phyloP scores from a whole-genome alignment of 2,329 filamentous ascomycete genomes.

The Monilinia polystroma region DNA sequence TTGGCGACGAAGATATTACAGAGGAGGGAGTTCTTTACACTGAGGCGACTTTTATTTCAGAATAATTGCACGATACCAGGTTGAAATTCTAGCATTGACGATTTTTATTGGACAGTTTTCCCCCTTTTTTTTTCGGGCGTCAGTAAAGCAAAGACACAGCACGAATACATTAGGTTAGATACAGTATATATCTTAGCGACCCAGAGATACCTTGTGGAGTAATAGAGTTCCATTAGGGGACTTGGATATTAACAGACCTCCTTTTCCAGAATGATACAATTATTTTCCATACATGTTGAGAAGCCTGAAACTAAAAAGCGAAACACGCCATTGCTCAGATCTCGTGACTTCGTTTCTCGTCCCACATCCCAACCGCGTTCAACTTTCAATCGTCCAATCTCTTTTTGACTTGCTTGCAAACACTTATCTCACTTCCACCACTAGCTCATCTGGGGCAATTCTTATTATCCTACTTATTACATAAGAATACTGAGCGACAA shows the following conservation, averaged over 20 bases:
- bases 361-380: constrained; percentile 1
- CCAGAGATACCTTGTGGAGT: constrained; percentile 2
- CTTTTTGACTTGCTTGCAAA: not conserved
- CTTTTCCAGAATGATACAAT: not conserved
- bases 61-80: constrained; percentile 27
- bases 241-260: not conserved
- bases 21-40: constrained; percentile 80
- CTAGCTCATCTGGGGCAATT: not conserved
- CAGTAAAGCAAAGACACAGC: constrained; percentile 31
- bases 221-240: constrained; percentile 1
- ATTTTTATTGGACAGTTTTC: constrained; percentile 22
- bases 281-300: not conserved
- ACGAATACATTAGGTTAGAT: constrained; percentile 36
- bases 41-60: constrained; percentile 96
- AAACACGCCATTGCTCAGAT: not conserved
- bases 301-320: not conserved
- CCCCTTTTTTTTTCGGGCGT: constrained; percentile 29
- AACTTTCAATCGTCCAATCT: not conserved
- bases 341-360: constrained; percentile 6
- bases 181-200: not conserved
- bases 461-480: no score
- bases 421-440: not conserved
- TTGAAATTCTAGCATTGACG: constrained; percentile 1
- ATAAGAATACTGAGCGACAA: not conserved
- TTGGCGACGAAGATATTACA: constrained; percentile 73